Conservation (phyloP, 495 filamentous ascomycete species). For the Aspergillus wentii region DNA sequence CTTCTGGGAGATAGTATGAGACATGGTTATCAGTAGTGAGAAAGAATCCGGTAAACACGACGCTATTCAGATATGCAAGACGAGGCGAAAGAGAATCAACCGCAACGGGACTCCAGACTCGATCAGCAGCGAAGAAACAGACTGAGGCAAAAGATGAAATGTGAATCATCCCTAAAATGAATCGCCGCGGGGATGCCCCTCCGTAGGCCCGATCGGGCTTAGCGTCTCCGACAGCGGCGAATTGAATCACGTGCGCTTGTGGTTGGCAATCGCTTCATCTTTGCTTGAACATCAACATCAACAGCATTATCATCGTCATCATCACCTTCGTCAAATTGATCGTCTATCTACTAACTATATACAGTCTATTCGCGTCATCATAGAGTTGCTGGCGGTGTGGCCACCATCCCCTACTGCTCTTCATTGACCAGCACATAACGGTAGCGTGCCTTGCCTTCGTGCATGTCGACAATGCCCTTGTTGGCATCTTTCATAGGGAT, state of each 20-base stretch:
- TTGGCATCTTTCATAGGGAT: slow-evolving; percentile 65
- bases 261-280: too few species aligned
- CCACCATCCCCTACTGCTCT: slow-evolving; percentile 6
- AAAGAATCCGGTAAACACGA: too few species aligned
- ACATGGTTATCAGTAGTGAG: too few species aligned
- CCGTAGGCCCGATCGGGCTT: slow-evolving; percentile 10
- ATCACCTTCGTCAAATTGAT: slow-evolving; percentile 1
- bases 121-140: too few species aligned
- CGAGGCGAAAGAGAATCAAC: not conserved
- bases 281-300: too few species aligned
- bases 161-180: slow-evolving; percentile 4
- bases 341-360: slow-evolving; percentile 6
- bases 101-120: too few species aligned
- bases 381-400: too few species aligned
- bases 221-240: slow-evolving; percentile 29
- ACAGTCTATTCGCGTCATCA: slow-evolving; percentile 4
- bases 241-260: slow-evolving; percentile 16
- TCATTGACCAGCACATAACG: slow-evolving; percentile 69
- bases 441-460: slow-evolving; percentile 60
- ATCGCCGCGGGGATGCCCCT: slow-evolving; percentile 5
- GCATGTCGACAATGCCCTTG: slow-evolving; percentile 58
- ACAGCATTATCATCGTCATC: not conserved
- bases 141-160: not conserved
- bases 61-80: too few species aligned
- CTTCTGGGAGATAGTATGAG: slow-evolving; percentile 52